A percentile compares a stretch with the other conserved stretches of the same genome.
phyloP scores from a whole-genome alignment of 2,329 filamentous ascomycete genomes.

The Epichloe sp. region DNA sequence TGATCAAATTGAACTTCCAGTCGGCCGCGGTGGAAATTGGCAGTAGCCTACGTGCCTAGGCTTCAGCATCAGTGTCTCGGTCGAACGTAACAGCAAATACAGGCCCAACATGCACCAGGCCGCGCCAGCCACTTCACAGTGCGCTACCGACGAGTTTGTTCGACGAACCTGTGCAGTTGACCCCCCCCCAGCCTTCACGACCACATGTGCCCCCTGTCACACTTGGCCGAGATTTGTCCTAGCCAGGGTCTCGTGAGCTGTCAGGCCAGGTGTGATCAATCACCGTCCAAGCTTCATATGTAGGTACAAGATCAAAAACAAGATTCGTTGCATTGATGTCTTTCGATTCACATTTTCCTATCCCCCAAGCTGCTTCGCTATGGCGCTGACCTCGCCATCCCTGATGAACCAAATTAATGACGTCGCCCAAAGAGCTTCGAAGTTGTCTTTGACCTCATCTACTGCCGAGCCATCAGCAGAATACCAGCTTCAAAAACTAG shows the following conservation, averaged over 20 bases:
- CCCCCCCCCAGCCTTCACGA: too few species aligned
- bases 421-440: constrained; percentile 12
- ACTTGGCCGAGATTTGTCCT: too few species aligned
- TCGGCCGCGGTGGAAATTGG: too few species aligned
- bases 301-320: not conserved
- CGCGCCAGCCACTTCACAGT: not conserved
- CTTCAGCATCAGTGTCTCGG: not conserved
- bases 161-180: too few species aligned
- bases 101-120: too few species aligned
- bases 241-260: too few species aligned
- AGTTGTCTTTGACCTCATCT: constrained; percentile 14
- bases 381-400: constrained; percentile 13
- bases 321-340: not conserved
- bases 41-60: not conserved
- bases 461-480: constrained; percentile 17
- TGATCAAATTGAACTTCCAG: too few species aligned
- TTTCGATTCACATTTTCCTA: not conserved
- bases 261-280: too few species aligned
- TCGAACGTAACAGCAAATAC: too few species aligned
- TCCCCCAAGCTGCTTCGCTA: not conserved
- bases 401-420: constrained; percentile 16
- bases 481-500: constrained; percentile 26
- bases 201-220: too few species aligned
- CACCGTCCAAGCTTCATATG: not conserved
- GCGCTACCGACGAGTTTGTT: not conserved